phyloP scores from a whole-genome alignment of 441 rosid genomes.

The Pelargonium cotyledonis region DNA sequence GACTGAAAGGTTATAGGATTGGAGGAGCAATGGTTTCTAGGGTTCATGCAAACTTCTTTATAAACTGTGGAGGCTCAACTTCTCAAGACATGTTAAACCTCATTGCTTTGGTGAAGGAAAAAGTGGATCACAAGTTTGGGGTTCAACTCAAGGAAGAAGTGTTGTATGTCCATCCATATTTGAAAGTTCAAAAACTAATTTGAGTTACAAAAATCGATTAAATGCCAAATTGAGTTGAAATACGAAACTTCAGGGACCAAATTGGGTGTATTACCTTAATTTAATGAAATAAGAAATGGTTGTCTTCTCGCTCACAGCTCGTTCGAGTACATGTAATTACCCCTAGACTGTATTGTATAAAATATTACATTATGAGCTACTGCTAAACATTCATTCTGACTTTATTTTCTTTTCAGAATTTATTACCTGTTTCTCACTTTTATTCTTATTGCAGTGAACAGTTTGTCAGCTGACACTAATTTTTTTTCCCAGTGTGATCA shows the following conservation, averaged over 20 bases:
- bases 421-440: not conserved
- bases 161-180: conserved; percentile 15
- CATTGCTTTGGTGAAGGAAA: conserved; percentile 26
- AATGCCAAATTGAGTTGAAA: too few relatives aligned
- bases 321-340: too few relatives aligned
- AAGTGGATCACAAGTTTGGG: conserved; percentile 22
- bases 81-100: conserved; percentile 32
- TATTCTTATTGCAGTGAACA: too few relatives aligned
- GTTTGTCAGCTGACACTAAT: not conserved
- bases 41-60: conserved; percentile 28
- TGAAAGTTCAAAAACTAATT: too few relatives aligned
- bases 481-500: not conserved
- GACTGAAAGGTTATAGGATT: conserved; percentile 23
- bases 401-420: not conserved
- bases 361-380: too few relatives aligned
- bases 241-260: too few relatives aligned
- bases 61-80: conserved; percentile 18
- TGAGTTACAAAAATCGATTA: too few relatives aligned
- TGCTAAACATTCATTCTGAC: too few relatives aligned
- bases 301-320: too few relatives aligned
- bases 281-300: too few relatives aligned
- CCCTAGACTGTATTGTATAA: too few relatives aligned
- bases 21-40: conserved; percentile 33
- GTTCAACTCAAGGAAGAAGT: conserved; percentile 24
- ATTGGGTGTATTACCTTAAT: too few relatives aligned